A percentile compares a stretch with the other conserved stretches of the same genome.
phyloP scores from a whole-genome alignment of 768 basidiomycete genomes.

The Podaxis sp. region DNA sequence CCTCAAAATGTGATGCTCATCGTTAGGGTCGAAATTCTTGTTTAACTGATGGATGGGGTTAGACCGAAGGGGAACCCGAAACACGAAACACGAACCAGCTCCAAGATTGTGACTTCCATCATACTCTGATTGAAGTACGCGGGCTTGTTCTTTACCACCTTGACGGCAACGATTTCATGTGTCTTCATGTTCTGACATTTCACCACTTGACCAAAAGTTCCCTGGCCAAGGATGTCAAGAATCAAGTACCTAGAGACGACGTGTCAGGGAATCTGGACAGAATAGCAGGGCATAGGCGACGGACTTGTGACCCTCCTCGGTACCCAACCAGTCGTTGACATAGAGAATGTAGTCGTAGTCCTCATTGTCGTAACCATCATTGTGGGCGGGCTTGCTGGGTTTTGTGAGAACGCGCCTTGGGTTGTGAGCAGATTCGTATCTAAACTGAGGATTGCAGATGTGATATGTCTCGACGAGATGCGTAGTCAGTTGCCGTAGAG shows the following conservation, averaged over 20 bases:
- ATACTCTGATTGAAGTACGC: slow-evolving; percentile 99
- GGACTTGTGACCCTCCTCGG: slow-evolving; percentile 93
- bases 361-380: slow-evolving; percentile 98
- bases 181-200: slow-evolving; percentile 99
- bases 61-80: slow-evolving; percentile 6
- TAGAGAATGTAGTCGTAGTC: slow-evolving; percentile 99
- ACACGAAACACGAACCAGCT: slow-evolving; percentile 67
- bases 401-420: slow-evolving; percentile 96
- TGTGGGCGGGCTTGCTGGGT: slow-evolving; percentile 92
- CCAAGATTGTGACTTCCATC: slow-evolving; percentile 99
- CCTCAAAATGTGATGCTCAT: slow-evolving; percentile 96
- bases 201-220: slow-evolving; percentile 98
- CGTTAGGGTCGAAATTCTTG: slow-evolving; percentile 88
- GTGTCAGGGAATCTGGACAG: slow-evolving; percentile 10
- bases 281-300: slow-evolving; percentile 29
- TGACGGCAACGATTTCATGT: slow-evolving; percentile 97
- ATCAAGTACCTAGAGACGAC: slow-evolving; percentile 76
- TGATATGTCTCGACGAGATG: slow-evolving; percentile 88
- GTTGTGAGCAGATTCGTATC: slow-evolving; percentile 93
- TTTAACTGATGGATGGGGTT: slow-evolving; percentile 66
- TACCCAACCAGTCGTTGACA: slow-evolving; percentile 96
- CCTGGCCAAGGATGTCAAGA: slow-evolving; percentile 96
- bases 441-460: slow-evolving; percentile 93
- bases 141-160: slow-evolving; percentile 99
- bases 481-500: slow-evolving; percentile 72